A percentile compares a stretch with the other conserved stretches of the same genome.
phyloP scores from a whole-genome alignment of 768 basidiomycete genomes.

The Auriscalpium vulgare region DNA sequence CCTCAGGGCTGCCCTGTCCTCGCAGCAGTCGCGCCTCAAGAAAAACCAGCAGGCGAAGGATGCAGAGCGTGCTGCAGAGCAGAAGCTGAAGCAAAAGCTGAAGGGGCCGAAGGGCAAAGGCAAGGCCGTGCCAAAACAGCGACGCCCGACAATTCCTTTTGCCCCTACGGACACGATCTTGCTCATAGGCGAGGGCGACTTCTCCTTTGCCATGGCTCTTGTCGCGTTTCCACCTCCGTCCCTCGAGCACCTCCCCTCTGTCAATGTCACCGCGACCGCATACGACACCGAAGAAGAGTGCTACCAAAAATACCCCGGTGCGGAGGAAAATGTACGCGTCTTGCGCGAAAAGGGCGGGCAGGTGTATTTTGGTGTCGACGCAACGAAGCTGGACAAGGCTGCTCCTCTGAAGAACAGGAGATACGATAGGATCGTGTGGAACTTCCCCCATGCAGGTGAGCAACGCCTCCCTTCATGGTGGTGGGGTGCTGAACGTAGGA shows the following conservation, averaged over 20 bases:
- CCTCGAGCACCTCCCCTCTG: slow-evolving; percentile 46
- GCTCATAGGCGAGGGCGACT: slow-evolving; percentile 90
- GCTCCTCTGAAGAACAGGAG: slow-evolving; percentile 47
- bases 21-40: slow-evolving; percentile 60
- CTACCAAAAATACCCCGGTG: slow-evolving; percentile 76
- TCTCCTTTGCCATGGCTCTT: slow-evolving; percentile 81
- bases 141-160: slow-evolving; percentile 56
- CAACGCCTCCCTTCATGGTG: not conserved
- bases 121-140: slow-evolving; percentile 22
- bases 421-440: slow-evolving; percentile 85
- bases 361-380: slow-evolving; percentile 80
- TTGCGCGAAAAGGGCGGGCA: slow-evolving; percentile 54
- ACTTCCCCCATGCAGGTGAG: slow-evolving; percentile 93
- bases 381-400: slow-evolving; percentile 60
- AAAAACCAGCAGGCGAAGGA: slow-evolving; percentile 45
- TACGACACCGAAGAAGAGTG: slow-evolving; percentile 76
- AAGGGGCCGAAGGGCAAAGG: slow-evolving; percentile 33
- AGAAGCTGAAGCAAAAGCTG: slow-evolving; percentile 28
- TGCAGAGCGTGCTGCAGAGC: slow-evolving; percentile 45
- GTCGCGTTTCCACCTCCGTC: slow-evolving; percentile 37
- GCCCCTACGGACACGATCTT: slow-evolving; percentile 56
- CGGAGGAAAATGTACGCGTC: slow-evolving; percentile 44
- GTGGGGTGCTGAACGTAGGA: slow-evolving; percentile 3
- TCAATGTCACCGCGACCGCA: slow-evolving; percentile 77
- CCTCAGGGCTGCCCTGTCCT: slow-evolving; percentile 60